These are phyloP conservation scores for Serendipita sp. DNA, from an alignment of 768 basidiomycete species.

Conservation along the genomic window DNA sequence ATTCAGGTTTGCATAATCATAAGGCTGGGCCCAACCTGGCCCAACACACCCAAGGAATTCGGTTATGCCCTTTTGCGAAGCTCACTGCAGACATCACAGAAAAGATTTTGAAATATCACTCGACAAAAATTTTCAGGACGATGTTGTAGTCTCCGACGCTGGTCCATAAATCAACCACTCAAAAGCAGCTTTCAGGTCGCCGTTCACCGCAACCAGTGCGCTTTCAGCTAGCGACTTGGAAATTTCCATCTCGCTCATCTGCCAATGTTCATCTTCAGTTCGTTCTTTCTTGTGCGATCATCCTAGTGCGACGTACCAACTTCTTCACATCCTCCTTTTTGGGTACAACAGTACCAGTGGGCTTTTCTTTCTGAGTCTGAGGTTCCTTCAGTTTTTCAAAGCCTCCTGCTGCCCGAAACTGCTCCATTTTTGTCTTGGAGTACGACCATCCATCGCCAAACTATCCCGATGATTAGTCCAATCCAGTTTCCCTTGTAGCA, in stretches of 20 bases:
- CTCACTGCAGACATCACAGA: no score
- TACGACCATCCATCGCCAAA: constrained; percentile 5
- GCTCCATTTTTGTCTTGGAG: constrained; percentile 4
- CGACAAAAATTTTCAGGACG: background rate
- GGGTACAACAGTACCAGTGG: background rate
- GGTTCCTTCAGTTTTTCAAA: background rate
- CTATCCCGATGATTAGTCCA: background rate
- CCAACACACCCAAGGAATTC: no score
- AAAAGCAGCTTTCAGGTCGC: background rate
- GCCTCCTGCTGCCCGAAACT: background rate
- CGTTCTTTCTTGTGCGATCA: background rate
- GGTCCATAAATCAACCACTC: background rate
- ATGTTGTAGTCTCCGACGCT: background rate
- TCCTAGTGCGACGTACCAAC: background rate
- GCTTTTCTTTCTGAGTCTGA: background rate
- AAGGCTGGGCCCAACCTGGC: no score
- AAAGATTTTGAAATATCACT: background rate
- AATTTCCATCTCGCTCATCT: constrained; percentile 5
- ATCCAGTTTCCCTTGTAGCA: background rate
- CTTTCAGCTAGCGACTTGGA: background rate
- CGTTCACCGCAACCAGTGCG: background rate
- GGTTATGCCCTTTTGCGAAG: no score
- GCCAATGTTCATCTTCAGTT: background rate
- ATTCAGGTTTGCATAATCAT: background rate
- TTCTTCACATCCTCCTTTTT: constrained; percentile 4